These are phyloP conservation scores for Rhodamnia argentea DNA, from an alignment of 345 rosid genomes.

Conservation along the genomic window DNA sequence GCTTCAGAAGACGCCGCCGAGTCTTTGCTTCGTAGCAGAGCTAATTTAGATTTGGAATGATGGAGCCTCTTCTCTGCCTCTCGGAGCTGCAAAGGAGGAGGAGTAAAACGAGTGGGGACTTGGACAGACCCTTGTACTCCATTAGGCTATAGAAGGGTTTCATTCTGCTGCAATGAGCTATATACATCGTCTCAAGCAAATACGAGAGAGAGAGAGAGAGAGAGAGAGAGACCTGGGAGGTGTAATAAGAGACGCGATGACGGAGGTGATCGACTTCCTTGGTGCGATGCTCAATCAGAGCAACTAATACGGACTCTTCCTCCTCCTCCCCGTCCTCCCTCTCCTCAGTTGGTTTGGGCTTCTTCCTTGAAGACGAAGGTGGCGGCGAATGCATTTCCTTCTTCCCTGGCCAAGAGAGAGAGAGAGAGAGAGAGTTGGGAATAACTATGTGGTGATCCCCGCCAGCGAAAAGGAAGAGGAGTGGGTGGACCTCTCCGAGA, in stretches of 20 bases:
- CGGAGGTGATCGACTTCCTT: constrained; percentile 52
- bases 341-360: neutral
- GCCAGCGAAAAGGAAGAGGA: neutral
- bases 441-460: neutral
- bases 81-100: constrained; percentile 33
- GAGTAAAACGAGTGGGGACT: neutral
- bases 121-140: neutral
- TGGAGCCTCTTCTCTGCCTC: constrained; percentile 53
- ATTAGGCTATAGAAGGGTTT: neutral
- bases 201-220: neutral
- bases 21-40: constrained; percentile 36
- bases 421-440: neutral
- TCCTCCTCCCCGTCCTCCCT: constrained; percentile 22
- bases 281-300: constrained; percentile 66
- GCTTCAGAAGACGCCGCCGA: constrained; percentile 9
- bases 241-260: constrained; percentile 59
- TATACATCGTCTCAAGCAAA: neutral
- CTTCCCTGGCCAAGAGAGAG: neutral
- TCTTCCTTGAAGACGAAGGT: neutral
- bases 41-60: constrained; percentile 45
- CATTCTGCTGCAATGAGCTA: neutral
- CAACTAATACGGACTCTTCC: constrained; percentile 58
- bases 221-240: constrained; percentile 37
- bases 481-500: too few species aligned
- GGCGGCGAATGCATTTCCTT: neutral